Percentiles rank a stretch among this genome's conserved stretches.
These are phyloP conservation scores for Penicillium verhagenii DNA, from an alignment of 495 filamentous ascomycete genomes.

Conservation along the genomic window DNA sequence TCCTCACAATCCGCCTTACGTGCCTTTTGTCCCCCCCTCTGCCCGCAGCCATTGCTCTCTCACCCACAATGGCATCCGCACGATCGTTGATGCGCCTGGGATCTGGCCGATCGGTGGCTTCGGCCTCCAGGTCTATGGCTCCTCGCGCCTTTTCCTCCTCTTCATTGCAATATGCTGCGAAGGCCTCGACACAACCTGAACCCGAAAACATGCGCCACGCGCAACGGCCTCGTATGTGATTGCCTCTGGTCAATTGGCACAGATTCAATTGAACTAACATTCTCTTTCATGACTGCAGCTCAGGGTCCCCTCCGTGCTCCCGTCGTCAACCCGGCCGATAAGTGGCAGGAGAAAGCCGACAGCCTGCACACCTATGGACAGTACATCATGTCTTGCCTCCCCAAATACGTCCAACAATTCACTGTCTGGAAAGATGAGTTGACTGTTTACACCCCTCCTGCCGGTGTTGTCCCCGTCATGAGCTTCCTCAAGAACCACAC, in stretches of 20 bases:
- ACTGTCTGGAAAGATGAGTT: conserved; percentile 99
- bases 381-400: conserved; percentile 93
- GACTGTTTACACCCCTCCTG: conserved; percentile 84
- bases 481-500: conserved; percentile 97
- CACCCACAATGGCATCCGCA: conserved; percentile 45
- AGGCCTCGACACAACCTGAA: conserved; percentile 45
- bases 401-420: conserved; percentile 98
- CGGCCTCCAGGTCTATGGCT: conserved; percentile 54
- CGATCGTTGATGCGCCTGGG: conserved; percentile 68
- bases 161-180: conserved; percentile 54
- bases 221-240: conserved; percentile 57
- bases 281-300: conserved; percentile 33
- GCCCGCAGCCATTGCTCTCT: conserved; percentile 28
- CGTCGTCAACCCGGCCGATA: conserved; percentile 89
- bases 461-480: conserved; percentile 86
- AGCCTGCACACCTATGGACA: conserved; percentile 89
- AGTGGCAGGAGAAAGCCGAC: conserved; percentile 80
- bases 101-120: conserved; percentile 59
- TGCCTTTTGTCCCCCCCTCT: conserved; percentile 21
- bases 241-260: background rate
- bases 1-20: conserved; percentile 38
- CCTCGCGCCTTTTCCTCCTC: conserved; percentile 57
- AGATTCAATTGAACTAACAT: conserved; percentile 22
- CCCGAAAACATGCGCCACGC: conserved; percentile 67
- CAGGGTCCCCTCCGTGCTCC: conserved; percentile 68